Evolutionary conservation across 2,329 filamentous ascomycete species (phyloP).

Genomic region (Diatrype stigma): DNA sequence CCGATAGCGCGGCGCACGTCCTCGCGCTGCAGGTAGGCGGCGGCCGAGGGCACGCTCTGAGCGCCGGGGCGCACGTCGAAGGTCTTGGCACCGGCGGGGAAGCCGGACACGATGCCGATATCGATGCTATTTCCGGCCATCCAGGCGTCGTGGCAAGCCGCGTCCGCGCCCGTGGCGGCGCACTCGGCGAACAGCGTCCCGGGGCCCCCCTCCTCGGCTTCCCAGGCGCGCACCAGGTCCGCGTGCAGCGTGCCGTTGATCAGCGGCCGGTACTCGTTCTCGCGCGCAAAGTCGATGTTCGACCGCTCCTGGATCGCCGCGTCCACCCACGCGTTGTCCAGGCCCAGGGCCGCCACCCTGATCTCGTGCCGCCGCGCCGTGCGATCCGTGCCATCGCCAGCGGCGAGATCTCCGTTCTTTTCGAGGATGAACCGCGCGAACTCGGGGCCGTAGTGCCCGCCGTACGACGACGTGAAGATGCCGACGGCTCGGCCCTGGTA

Average conservation of each 20-base stretch:
- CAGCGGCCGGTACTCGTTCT: conserved; percentile 35
- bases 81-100: conserved; percentile 20
- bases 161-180: conserved; percentile 22
- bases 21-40: neutral
- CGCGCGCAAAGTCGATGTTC: conserved; percentile 26
- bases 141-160: conserved; percentile 29
- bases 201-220: conserved; percentile 31
- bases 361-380: conserved; percentile 27
- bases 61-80: conserved; percentile 22
- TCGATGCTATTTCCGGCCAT: conserved; percentile 33
- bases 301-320: conserved; percentile 17
- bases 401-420: conserved; percentile 41
- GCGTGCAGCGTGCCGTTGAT: conserved; percentile 31
- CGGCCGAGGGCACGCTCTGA: neutral
- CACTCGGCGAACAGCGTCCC: conserved; percentile 38
- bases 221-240: conserved; percentile 29
- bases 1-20: neutral
- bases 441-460: conserved; percentile 55
- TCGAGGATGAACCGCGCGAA: conserved; percentile 51
- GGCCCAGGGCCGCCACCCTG: conserved; percentile 27
- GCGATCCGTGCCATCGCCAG: conserved; percentile 41
- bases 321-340: conserved; percentile 27
- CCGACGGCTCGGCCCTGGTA: conserved; percentile 57
- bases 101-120: conserved; percentile 20
- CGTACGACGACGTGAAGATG: conserved; percentile 52